These are phyloP conservation scores for Lasiosphaeria miniovina DNA, from an alignment of 495 filamentous ascomycete species.

Conservation along the genomic window DNA sequence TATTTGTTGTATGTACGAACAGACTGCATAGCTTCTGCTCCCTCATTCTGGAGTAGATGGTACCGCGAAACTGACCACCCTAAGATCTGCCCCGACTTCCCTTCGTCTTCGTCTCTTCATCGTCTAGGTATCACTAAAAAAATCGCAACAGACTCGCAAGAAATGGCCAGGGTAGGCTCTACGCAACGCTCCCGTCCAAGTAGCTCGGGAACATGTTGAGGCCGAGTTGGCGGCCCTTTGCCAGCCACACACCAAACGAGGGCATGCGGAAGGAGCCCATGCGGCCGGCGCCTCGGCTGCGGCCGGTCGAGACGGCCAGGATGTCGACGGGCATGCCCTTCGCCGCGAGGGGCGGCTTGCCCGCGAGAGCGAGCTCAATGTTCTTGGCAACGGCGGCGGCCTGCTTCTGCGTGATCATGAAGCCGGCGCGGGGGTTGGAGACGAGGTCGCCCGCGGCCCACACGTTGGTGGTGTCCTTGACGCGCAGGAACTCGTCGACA, in stretches of 20 bases:
- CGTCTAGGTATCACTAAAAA: neutral
- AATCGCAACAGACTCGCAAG: neutral
- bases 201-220: conserved; percentile 31
- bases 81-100: conserved; percentile 1
- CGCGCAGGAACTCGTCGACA: conserved; percentile 55
- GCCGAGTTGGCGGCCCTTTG: conserved; percentile 43
- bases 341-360: conserved; percentile 29
- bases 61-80: too few relatives aligned
- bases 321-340: conserved; percentile 45
- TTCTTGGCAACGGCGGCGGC: conserved; percentile 46
- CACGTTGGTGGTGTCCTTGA: conserved; percentile 41
- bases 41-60: too few relatives aligned
- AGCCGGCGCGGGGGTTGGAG: conserved; percentile 43
- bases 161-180: neutral
- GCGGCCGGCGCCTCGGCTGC: conserved; percentile 39
- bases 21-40: too few relatives aligned
- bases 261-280: conserved; percentile 37
- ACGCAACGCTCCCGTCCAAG: conserved; percentile 40
- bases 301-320: conserved; percentile 38
- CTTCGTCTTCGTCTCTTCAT: neutral
- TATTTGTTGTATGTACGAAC: too few relatives aligned
- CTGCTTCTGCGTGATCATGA: conserved; percentile 47
- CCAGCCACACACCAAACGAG: conserved; percentile 37
- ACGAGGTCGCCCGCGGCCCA: conserved; percentile 56
- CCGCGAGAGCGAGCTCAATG: conserved; percentile 36